Base-by-base conservation (phyloP, 257 asterid species). In the Nicotiana noctiflora region DNA sequence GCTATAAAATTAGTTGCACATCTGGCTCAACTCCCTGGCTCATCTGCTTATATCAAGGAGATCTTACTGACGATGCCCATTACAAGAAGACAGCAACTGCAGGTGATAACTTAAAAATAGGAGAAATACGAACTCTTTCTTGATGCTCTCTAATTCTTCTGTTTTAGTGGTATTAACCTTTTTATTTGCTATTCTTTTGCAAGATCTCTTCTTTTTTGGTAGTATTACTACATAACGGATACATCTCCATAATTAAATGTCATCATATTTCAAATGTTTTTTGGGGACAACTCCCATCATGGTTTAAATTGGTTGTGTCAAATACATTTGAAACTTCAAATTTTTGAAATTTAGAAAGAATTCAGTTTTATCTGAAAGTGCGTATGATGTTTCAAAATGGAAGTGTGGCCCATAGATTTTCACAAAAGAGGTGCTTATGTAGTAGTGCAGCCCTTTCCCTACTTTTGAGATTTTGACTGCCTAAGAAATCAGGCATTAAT, bases 1-100 rank as follows among this genome's bases (percentile, higher is more conserved):
- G 88, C 97, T 68, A 82, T 92, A 67, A 88, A 83, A 85, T 87
- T 96, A 46, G 98, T 96, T 87, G 88, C 98, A 11, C 99, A 96
- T 86, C 97, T 96, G 81, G 99, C 97, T 81, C 99, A 92, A 89
- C 83, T 86, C 89, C 92, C 97, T 75, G 83, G 83, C 79, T 89
- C 98, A 81, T 92, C 98, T 82, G 88, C 87, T 79, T 81, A 77
- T 83, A 81, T 96, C 87, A 96, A 84, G 91, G 97, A 91, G 85
- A 88, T 94, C 82, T 90, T 94, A 65, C 82, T 94, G 80, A 84
- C 90, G 65, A 94, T 96, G 98, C 94, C 99, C 70, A 85, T 89
- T 68, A 82, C 83, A 23, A 90, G 80, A 85, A 90, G 98, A 85
- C 98, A 94, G 86, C 91, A 87, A 84, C 92, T 96, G 85, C 99